Percentiles rank a stretch among this genome's conserved stretches.
These are phyloP conservation scores for Knoxia roxburghii DNA, from an alignment of 257 asterid species.

Conservation along the genomic window DNA sequence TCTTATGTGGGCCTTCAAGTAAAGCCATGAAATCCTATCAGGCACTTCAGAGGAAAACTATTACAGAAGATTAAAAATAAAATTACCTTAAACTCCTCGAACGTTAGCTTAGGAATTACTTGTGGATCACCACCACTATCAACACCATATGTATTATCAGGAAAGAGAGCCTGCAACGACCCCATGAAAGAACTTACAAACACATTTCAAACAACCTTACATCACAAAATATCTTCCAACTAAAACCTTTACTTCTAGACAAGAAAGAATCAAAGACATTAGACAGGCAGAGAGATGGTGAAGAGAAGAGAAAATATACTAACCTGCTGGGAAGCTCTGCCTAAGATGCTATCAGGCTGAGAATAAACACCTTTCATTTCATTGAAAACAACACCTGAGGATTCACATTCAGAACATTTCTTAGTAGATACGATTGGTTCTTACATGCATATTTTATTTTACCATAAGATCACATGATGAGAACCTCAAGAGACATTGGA, in stretches of 20 bases:
- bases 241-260: background rate
- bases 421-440: conserved; percentile 14
- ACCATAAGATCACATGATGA: background rate
- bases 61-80: background rate
- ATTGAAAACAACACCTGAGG: conserved; percentile 93
- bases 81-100: conserved; percentile 87
- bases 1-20: background rate
- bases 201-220: background rate
- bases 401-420: conserved; percentile 12
- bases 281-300: background rate
- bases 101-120: conserved; percentile 85
- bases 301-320: background rate
- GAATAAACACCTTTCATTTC: conserved; percentile 99
- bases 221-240: background rate
- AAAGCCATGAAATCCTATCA: background rate
- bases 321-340: conserved; percentile 90
- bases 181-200: conserved; percentile 9
- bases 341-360: conserved; percentile 96
- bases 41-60: background rate
- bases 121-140: conserved; percentile 99
- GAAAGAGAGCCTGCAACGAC: conserved; percentile 77
- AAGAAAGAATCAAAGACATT: background rate
- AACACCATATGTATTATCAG: conserved; percentile 92
- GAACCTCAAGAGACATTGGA: background rate
- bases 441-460: conserved; percentile 3